Evolutionary conservation across 257 asterid species (phyloP), one percentile per base, ranked within the genome.

Genomic region (Catharanthus roseus): DNA sequence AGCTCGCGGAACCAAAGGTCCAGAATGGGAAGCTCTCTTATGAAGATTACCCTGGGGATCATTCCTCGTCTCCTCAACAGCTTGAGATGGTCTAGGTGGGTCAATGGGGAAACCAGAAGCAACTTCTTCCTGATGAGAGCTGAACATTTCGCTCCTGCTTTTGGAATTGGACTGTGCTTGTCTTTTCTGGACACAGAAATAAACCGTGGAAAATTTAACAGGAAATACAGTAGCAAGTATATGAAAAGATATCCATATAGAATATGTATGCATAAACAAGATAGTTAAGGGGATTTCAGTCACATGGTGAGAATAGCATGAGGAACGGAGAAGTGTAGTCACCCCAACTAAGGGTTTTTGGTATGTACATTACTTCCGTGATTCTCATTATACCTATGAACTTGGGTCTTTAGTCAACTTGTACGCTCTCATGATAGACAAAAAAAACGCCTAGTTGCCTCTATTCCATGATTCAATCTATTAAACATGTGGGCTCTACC

Each of bases 81-180:
- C 84, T 70, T 89, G 91, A 50, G 96, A 83, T 55, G 92, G 95
- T 74, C 95, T 79, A 15, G 96, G 99, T 19, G 97, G 99, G 69
- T 95, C 96, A 57, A 95, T 91, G 16, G 97, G 99, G 74, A 93
- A 91, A 77, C 97, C 97, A 19, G 97, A 89, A 54, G 97, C 96
- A 68, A 78, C 90, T 72, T 93, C 96, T 78, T 91, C 99, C 0
- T 84, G 96, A 69, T 90, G 96, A 77, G 99, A 83, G 78, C 68
- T 89, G 87, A 91, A 95, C 88, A 91, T 89, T 84, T 95, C 99
- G 75, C 97, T 95, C 85, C 99, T 85, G 88, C 99, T 91, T 85
- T 88, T 95, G 66, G 91, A 77, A 85, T 81, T 91, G 60, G 95
- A 69, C 69, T 89, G 96, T 53, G 85, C 83, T 28, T 84, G 91